These are phyloP conservation scores for Iris pallida DNA, from an alignment of 116 monocot genomes.

Conservation along the genomic window DNA sequence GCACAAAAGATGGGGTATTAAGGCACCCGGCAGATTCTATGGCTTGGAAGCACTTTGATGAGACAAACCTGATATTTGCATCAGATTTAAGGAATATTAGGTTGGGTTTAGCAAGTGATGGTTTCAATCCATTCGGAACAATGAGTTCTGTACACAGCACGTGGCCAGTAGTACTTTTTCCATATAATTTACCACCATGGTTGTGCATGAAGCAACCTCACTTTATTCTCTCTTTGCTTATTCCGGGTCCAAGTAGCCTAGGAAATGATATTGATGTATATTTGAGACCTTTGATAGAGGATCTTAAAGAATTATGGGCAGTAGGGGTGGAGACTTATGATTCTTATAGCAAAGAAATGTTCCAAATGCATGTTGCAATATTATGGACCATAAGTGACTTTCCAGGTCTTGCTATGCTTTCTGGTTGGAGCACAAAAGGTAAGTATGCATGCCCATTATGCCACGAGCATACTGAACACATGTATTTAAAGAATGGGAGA, in stretches of 20 bases:
- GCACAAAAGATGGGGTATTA: not conserved
- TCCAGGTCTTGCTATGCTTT: too few species aligned
- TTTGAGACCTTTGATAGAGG: conserved; percentile 21
- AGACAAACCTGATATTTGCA: not conserved
- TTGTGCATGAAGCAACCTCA: conserved; percentile 3
- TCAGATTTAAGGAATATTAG: conserved; percentile 10
- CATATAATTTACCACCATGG: conserved; percentile 15
- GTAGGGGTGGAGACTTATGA: too few species aligned
- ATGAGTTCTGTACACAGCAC: conserved; percentile 7
- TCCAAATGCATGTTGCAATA: too few species aligned
- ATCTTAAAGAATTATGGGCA: conserved; percentile 18
- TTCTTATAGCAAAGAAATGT: too few species aligned
- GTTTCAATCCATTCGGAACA: conserved; percentile 14
- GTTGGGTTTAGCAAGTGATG: conserved; percentile 17
- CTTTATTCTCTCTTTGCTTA: conserved; percentile 9
- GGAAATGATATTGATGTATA: conserved; percentile 25
- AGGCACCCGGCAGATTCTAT: conserved; percentile 2
- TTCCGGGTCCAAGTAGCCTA: not conserved
- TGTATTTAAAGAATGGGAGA: too few species aligned
- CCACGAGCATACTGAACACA: too few species aligned
- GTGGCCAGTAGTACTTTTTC: conserved; percentile 13
- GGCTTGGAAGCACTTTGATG: conserved; percentile 3
- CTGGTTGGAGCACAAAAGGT: too few species aligned
- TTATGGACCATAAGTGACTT: too few species aligned
- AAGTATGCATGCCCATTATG: too few species aligned